A percentile compares a stretch with the other conserved stretches of the same genome.
Conservation (phyloP, 2,329 filamentous ascomycete species). For the Phialocephala subalpina region DNA sequence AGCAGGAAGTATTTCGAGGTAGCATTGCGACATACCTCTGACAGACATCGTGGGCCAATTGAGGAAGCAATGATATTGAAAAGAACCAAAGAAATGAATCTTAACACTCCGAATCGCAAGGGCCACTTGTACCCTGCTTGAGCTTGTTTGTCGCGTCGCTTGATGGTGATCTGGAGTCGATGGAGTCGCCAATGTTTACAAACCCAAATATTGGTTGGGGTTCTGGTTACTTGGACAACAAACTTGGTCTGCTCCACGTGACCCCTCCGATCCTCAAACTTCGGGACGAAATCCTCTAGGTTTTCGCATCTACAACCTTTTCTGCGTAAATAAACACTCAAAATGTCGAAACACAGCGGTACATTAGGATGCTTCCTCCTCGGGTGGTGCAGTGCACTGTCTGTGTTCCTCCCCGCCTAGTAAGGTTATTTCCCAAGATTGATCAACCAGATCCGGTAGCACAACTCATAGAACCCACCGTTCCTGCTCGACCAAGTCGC, state of each 20-base stretch:
- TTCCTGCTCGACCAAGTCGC: no score
- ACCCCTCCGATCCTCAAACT: neutral
- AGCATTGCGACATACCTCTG: slow-evolving; percentile 30
- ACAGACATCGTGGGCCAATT: slow-evolving; percentile 37
- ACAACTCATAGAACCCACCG: no score
- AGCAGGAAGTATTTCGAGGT: slow-evolving; percentile 58
- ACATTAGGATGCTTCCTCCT: no score
- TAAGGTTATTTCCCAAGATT: no score
- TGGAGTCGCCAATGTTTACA: neutral
- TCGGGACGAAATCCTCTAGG: no score
- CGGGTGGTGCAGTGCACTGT: no score
- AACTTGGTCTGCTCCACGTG: neutral
- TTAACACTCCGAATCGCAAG: slow-evolving; percentile 16
- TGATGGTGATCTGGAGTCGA: neutral
- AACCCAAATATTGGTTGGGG: neutral
- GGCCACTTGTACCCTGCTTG: slow-evolving; percentile 31
- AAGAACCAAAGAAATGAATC: slow-evolving; percentile 24
- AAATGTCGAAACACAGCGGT: no score
- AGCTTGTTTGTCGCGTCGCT: slow-evolving; percentile 8
- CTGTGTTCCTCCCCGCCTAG: no score
- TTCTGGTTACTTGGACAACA: neutral
- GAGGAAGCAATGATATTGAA: slow-evolving; percentile 17
- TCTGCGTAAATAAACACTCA: no score
- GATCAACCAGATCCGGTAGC: no score
- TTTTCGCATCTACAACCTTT: no score